phyloP scores from a whole-genome alignment of 2,329 filamentous ascomycete species.

The Penicillium sp. region DNA sequence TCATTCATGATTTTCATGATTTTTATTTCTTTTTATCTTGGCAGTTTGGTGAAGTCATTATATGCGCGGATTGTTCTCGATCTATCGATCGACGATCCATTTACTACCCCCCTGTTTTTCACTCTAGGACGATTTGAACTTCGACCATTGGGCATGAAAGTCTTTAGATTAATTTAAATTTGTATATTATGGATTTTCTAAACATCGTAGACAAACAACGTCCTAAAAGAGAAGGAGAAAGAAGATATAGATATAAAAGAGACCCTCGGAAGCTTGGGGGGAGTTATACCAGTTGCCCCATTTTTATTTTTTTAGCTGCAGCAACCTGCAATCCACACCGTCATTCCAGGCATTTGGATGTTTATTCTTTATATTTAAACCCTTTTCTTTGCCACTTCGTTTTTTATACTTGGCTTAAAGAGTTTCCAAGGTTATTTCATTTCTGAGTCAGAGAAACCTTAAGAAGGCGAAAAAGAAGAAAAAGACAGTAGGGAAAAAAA shows the following conservation, averaged over 20 bases:
- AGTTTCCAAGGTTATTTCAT: neutral
- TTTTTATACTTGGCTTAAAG: neutral
- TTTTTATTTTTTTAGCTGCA: constrained; percentile 11
- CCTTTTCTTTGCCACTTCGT: constrained; percentile 6
- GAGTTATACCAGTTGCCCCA: constrained; percentile 8
- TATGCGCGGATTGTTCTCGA: constrained; percentile 7
- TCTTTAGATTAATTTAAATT: neutral
- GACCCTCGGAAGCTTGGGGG: neutral
- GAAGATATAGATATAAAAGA: neutral
- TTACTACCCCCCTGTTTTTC: neutral
- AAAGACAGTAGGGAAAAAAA: neutral
- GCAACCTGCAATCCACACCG: constrained; percentile 20
- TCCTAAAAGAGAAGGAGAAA: neutral
- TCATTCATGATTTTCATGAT: neutral
- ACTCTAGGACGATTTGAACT: constrained; percentile 8
- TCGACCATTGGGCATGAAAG: constrained; percentile 8
- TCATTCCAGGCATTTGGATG: constrained; percentile 16
- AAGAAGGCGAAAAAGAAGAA: neutral
- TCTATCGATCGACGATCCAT: constrained; percentile 3
- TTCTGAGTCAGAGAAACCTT: neutral
- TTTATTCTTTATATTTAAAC: constrained; percentile 12
- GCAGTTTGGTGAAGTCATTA: constrained; percentile 5
- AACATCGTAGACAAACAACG: neutral
- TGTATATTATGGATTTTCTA: too few species aligned
- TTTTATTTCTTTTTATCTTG: neutral